Base-by-base conservation (phyloP, 345 rosid genomes). In the Adansonia digitata region DNA sequence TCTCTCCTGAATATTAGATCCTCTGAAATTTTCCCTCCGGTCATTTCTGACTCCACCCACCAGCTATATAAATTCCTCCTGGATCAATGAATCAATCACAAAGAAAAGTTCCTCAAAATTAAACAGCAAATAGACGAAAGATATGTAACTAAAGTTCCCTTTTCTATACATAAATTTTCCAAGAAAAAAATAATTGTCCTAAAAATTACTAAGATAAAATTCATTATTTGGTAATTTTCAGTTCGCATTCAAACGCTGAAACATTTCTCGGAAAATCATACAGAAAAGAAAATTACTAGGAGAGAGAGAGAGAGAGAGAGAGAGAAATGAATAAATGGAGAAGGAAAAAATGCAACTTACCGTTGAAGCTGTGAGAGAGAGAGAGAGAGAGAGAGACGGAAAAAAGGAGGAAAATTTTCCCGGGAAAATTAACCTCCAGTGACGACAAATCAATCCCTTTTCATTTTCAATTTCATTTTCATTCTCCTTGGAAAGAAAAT, bases 1-100 rank as follows among this genome's bases (percentile, higher is more conserved):
- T 46, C 63, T 59, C 82, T 68, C 81, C 75, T 34, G 56, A 78
- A 74, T 70, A 64, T 20, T 78, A 63, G 20, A 76, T 68, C 77
- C 73, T 75, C 57, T 22, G 24, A 71, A 49, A 45, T 61, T 73
- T 63, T 73, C 49, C 76, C 80, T 70, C 69, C 85, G 57, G 53
- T 78, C 69, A 72, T 70, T 31, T 61, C 52, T 61, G 61, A 74
- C 27, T 75, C 75, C 78, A 77, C 37, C 65, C 63, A 69, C 72
- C 74, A 24, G 73, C 78, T 77, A 80, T 27, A 49, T n/a, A 29
- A 37, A 46, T 63, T 22, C 75, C 55, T 55, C 77, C 35, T 48
- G 40, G 66, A 81, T 75, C 72, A 81, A n/a, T n/a, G n/a, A n/a
- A 40, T 61, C 61, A 51, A 73, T 49, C 70, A 61, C 56, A 20